These are phyloP conservation scores for Yamadazyma takamatsuzukensis DNA, from an alignment of 805 yeast species.

Conservation along the genomic window DNA sequence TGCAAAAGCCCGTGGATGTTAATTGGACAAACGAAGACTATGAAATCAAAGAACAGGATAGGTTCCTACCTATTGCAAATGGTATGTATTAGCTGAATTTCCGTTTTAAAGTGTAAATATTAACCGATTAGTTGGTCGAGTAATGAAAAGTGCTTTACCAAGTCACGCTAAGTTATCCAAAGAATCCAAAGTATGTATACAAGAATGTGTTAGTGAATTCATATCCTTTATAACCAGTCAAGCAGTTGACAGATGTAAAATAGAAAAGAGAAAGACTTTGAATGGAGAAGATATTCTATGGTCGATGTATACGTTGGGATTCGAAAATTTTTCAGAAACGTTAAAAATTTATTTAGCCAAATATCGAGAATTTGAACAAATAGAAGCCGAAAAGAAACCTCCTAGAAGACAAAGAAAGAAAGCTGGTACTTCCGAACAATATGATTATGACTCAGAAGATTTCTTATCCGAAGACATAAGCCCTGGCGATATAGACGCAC, in stretches of 20 bases:
- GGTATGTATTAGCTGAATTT: conserved; percentile 21
- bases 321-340: conserved; percentile 77
- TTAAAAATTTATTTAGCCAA: conserved; percentile 57
- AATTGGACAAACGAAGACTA: conserved; percentile 23
- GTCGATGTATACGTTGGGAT: conserved; percentile 66
- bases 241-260: conserved; percentile 68
- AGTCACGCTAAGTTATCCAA: conserved; percentile 71
- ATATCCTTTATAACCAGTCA: conserved; percentile 79
- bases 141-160: conserved; percentile 74
- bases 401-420: conserved; percentile 8
- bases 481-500: conserved; percentile 10
- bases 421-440: conserved; percentile 1
- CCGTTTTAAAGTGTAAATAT: conserved; percentile 2
- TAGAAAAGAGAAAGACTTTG: conserved; percentile 71
- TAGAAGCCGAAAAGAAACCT: conserved; percentile 12
- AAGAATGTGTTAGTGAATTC: conserved; percentile 80
- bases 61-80: conserved; percentile 42
- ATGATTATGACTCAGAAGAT: conserved; percentile 9
- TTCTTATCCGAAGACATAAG: conserved; percentile 13
- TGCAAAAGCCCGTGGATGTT: conserved; percentile 11
- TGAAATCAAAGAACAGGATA: conserved; percentile 43
- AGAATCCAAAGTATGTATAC: conserved; percentile 77
- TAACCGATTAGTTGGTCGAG: conserved; percentile 48
- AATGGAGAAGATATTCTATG: conserved; percentile 76
- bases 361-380: conserved; percentile 17